A percentile compares a stretch with the other conserved stretches of the same genome.
phyloP scores from a whole-genome alignment of 441 rosid species.

The Biscutella laevigata region DNA sequence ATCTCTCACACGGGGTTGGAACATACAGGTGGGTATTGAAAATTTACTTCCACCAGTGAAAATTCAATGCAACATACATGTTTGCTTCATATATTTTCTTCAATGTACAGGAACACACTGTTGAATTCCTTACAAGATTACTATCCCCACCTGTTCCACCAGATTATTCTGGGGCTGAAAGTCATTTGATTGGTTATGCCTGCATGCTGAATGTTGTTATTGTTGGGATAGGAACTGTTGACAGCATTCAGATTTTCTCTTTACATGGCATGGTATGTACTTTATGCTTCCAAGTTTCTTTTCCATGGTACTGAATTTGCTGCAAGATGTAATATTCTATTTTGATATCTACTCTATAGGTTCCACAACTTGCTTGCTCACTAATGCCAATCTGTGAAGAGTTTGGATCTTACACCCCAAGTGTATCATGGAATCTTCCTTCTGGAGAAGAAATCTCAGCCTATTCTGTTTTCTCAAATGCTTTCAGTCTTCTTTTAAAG shows the following conservation, averaged over 20 bases:
- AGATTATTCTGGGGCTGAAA: slow-evolving; percentile 34
- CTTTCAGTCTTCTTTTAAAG: slow-evolving; percentile 70
- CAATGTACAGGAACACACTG: slow-evolving; percentile 54
- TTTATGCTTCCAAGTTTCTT: background rate
- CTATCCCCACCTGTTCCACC: slow-evolving; percentile 57
- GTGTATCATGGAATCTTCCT: slow-evolving; percentile 54
- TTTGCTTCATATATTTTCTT: slow-evolving; percentile 4
- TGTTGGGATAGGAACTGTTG: slow-evolving; percentile 61
- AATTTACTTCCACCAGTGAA: background rate
- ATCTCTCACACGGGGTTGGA: slow-evolving; percentile 74
- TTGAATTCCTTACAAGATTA: slow-evolving; percentile 56
- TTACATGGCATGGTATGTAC: slow-evolving; percentile 64
- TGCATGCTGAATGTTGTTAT: slow-evolving; percentile 62
- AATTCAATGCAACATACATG: background rate
- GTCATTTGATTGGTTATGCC: slow-evolving; percentile 56
- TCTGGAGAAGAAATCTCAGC: slow-evolving; percentile 55
- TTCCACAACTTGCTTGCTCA: slow-evolving; percentile 73
- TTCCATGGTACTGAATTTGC: background rate
- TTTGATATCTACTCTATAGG: slow-evolving; percentile 30
- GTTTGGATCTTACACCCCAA: slow-evolving; percentile 64
- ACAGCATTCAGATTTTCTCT: slow-evolving; percentile 68
- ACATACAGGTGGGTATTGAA: slow-evolving; percentile 46
- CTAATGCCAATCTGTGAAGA: slow-evolving; percentile 74
- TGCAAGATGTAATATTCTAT: background rate
- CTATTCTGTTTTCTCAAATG: slow-evolving; percentile 64